phyloP scores from a whole-genome alignment of 345 rosid species.

The Cardamine chenopodiifolia region DNA sequence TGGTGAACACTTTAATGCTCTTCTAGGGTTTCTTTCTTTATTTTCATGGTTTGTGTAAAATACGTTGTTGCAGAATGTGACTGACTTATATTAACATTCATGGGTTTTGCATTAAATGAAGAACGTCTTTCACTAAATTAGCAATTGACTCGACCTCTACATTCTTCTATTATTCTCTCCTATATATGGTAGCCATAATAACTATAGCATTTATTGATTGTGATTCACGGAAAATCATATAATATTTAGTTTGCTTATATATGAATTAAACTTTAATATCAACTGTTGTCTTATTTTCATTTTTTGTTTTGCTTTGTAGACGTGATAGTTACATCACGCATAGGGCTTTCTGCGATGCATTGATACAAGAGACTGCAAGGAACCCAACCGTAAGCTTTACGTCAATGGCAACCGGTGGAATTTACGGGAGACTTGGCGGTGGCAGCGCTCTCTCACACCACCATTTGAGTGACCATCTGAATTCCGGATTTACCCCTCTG shows the following conservation, averaged over 20 bases:
- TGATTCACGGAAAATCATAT: slow-evolving; percentile 20
- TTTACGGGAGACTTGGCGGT: slow-evolving; percentile 57
- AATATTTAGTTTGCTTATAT: neutral
- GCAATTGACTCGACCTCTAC: slow-evolving; percentile 42
- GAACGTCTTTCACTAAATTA: slow-evolving; percentile 48
- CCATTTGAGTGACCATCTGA: slow-evolving; percentile 45
- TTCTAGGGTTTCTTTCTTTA: slow-evolving; percentile 41
- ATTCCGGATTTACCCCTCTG: slow-evolving; percentile 30
- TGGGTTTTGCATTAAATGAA: slow-evolving; percentile 54
- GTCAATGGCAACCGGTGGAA: slow-evolving; percentile 39
- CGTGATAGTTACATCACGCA: slow-evolving; percentile 91
- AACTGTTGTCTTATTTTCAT: neutral
- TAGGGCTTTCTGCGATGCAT: slow-evolving; percentile 84
- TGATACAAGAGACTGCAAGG: slow-evolving; percentile 76
- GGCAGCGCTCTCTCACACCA: slow-evolving; percentile 29
- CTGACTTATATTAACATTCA: slow-evolving; percentile 38
- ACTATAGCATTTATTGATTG: slow-evolving; percentile 17
- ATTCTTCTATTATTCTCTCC: slow-evolving; percentile 42
- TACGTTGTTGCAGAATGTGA: slow-evolving; percentile 29
- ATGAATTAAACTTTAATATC: slow-evolving; percentile 5
- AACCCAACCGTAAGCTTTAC: slow-evolving; percentile 57
- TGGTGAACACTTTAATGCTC: slow-evolving; percentile 33
- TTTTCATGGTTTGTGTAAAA: slow-evolving; percentile 43
- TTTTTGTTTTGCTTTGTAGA: slow-evolving; percentile 46
- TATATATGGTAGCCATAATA: slow-evolving; percentile 19